Evolutionary conservation across 495 filamentous ascomycete genomes (phyloP), one percentile per base, ranked within the genome.

Genomic region (Aspergillus sclerotioniger): DNA sequence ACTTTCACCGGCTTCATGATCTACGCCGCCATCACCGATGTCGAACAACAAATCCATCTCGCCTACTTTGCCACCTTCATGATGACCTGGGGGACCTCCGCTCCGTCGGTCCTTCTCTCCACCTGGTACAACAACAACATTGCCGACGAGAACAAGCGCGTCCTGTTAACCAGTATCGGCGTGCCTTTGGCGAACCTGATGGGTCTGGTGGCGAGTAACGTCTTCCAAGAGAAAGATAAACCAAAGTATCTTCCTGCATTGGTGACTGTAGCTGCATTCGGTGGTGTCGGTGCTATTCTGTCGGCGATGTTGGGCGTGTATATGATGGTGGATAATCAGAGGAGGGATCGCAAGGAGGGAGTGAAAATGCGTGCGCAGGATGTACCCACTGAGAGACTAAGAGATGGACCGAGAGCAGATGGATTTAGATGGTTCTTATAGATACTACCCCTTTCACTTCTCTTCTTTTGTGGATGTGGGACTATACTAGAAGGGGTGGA

Each of bases 81-180:
- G 87, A 91, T 92, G 87, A 87, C 84, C 15, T 91, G 89, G 87
- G 80, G 80, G 13, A 82, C 81, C 2, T 79, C 75, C 0, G 79
- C 80, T 1, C 80, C 80, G 1, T 81, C 78, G 0, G 80, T 84
- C 3, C 65, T 84, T 8, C 69, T 82, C 0, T 77, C 76, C 58
- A 72, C 70, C 16, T 87, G 85, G 88, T 90, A 89, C 66, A 90
- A 89, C 66, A 93, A 93, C 74, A 93, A 93, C 57, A 80, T 88
- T 16, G 87, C 88, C 1, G 81, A 91, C 60, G 90, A 92, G 70
- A 84, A 86, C 45, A 81, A 83, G 19, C 85, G 90, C 21, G 80
- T 91, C 8, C 77, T 86, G 0, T 70, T 91, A 19, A 91, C 88
- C 0, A 87, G 85, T 53, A 77, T 92, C 33, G 88, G 85, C 3